Base-by-base conservation (phyloP, 1,284 basidiomycete species). In the Apiotrichum laibachii region DNA sequence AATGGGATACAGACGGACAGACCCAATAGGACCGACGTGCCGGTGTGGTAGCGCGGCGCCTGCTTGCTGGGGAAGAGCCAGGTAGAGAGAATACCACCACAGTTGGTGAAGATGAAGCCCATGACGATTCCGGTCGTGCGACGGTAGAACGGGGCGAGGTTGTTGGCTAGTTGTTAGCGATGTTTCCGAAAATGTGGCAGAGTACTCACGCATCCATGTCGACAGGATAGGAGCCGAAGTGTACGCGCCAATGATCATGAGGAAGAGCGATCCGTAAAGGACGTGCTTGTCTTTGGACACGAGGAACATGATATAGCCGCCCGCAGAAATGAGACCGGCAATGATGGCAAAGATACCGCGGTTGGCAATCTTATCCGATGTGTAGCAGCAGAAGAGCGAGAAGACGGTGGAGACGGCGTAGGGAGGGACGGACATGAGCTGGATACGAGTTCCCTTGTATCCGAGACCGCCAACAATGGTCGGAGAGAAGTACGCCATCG, bases 121-220 rank as follows among this genome's bases (percentile, higher is more conserved):
- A 85, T 74, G 15, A 84, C 84, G 47, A 86, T 79, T 19, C 81
- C 79, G 0, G 83, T 82, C 2, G 84, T 84, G 46, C 84, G 79
- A 45, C 83, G 78, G 53, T 81, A 78, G 64, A 84, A 81, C 1
- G 84, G 83, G 0, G 81, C 76, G n/a, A 82, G 79, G 71, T 86
- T 86, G 70, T 85, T 85, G 16, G 85, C 37, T 37, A 16, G 37
- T 11, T 37, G 15, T 37, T 16, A 37, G 37, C 37, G 15, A 3
- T 11, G 37, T 11, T 3, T 13, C 34, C 8, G 34, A 35, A 35
- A 35, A 3, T 37, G 37, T 13, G 37, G 2, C 11, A 37, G 11
- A 16, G 12, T 10, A 62, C 43, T 19, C 12, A 44, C 43, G 49
- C 68, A 71, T 72, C 72, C 72, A 74, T 6, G 68, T 67, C 5